Conservation (phyloP, 768 basidiomycete species). For the Rhizopogon sp. region DNA sequence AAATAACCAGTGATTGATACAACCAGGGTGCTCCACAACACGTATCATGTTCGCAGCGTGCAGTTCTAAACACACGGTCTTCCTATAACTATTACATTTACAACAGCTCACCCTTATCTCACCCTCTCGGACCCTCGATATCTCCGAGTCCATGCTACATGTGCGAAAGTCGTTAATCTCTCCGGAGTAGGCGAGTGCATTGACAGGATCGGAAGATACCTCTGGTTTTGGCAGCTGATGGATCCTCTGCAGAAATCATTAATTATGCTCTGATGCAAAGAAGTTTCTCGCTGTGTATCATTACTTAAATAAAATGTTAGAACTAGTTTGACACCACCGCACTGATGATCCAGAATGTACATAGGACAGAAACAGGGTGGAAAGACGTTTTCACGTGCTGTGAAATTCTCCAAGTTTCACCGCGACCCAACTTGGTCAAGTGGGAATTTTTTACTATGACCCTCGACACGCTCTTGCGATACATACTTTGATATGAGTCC, state of each 20-base stretch:
- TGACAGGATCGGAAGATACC: conserved; percentile 18
- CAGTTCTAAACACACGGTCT: not conserved
- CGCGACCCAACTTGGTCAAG: no score
- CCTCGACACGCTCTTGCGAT: no score
- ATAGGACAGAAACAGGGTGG: no score
- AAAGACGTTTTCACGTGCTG: no score
- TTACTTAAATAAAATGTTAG: no score
- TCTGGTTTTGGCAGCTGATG: not conserved
- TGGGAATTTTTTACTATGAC: no score
- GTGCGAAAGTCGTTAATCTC: conserved; percentile 33
- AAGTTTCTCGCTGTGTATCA: no score
- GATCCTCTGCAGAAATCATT: not conserved
- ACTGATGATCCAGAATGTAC: no score
- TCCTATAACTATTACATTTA: conserved; percentile 20
- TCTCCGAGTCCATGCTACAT: conserved; percentile 35
- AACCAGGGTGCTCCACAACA: not conserved
- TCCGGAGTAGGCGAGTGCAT: conserved; percentile 35
- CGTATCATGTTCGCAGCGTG: not conserved
- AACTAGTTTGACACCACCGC: no score
- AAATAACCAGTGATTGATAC: not conserved
- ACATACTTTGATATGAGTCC: no score
- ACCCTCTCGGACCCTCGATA: conserved; percentile 28
- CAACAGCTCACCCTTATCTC: conserved; percentile 17
- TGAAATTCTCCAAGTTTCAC: no score
- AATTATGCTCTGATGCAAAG: no score